Base-by-base conservation (phyloP, 257 asterid species). In the Haberlea rhodopensis region DNA sequence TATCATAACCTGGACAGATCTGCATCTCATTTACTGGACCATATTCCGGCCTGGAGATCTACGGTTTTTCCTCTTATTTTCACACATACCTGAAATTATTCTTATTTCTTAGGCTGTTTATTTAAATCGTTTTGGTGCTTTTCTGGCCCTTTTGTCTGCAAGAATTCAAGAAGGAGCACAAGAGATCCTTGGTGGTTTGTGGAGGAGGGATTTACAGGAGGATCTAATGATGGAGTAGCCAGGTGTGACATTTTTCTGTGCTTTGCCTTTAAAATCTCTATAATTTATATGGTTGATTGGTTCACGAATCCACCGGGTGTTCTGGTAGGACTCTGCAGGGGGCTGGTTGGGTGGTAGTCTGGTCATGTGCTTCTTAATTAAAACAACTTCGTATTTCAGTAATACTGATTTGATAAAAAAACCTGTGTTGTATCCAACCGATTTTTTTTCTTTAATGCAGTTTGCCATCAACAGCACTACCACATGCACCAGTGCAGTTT, bases 81-180 rank as follows among this genome's bases (percentile, higher is more conserved):
- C 24, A 57, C 9, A 24, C 9, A n/a, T 25, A 7, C 20, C 40
- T 21, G 5, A 15, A 13, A 32, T 46, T 52, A 29, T 8, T 20
- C 18, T 56, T n/a, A 26, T 27, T 6, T 48, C 31, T 49, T 25
- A 31, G 13, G 29, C 20, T 28, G 24, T 5, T n/a, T 21, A 6
- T 13, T 23, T 65, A 20, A 52, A 13, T 24, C 60, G 18, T 9
- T 15, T 48, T 27, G 2, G 11, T 19, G 0, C 27, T 15, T 53
- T 45, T 13, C 23, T 13, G 15, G 8, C 55, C 31, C 40, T 66
- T 28, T 28, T 28, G 8, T 63, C 55, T 34, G 3, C 40, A 4
- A 84, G 96, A 71, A 70, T 78, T 70, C 63, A 10, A 70, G 84
- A 71, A 76, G 56, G 49, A 63, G 58, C 40, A 55, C 62, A 63